Evolutionary conservation across 208 protist species (phyloP).

Genomic region (Ichthyophonus hoferi): DNA sequence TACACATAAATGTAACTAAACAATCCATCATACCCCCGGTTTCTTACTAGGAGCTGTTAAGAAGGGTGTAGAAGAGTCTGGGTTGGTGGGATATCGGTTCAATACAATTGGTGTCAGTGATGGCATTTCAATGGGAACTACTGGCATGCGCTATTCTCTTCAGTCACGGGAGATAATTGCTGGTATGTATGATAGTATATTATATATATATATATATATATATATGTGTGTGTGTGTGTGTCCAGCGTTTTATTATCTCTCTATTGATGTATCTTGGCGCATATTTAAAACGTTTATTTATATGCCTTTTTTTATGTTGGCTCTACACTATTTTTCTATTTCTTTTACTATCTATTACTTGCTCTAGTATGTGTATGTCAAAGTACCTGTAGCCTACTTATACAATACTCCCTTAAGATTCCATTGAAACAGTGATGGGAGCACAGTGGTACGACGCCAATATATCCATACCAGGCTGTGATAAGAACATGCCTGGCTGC

Average conservation of each 20-base stretch:
- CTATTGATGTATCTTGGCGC: too few relatives aligned
- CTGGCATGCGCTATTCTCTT: conserved; percentile 59
- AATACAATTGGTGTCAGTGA: conserved; percentile 63
- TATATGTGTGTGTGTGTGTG: neutral
- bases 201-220: neutral
- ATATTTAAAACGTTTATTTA: too few relatives aligned
- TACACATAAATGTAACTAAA: too few relatives aligned
- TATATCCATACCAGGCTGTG: conserved; percentile 60
- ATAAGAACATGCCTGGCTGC: conserved; percentile 65
- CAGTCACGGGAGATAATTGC: conserved; percentile 59
- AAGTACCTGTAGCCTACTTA: too few relatives aligned
- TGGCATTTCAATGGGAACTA: conserved; percentile 59
- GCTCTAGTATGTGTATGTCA: too few relatives aligned
- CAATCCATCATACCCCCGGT: too few relatives aligned
- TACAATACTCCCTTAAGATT: conserved; percentile 41
- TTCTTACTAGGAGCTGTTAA: too few relatives aligned
- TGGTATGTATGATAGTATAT: neutral
- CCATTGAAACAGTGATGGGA: conserved; percentile 61
- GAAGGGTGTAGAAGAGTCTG: conserved; percentile 43
- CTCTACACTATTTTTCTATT: too few relatives aligned
- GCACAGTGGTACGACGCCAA: conserved; percentile 59
- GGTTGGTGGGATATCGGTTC: conserved; percentile 56
- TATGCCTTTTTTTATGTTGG: neutral
- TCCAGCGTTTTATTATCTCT: neutral
- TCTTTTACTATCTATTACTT: too few relatives aligned